Conservation (phyloP, 345 rosid genomes). For the Eucalyptus erythrocorys region DNA sequence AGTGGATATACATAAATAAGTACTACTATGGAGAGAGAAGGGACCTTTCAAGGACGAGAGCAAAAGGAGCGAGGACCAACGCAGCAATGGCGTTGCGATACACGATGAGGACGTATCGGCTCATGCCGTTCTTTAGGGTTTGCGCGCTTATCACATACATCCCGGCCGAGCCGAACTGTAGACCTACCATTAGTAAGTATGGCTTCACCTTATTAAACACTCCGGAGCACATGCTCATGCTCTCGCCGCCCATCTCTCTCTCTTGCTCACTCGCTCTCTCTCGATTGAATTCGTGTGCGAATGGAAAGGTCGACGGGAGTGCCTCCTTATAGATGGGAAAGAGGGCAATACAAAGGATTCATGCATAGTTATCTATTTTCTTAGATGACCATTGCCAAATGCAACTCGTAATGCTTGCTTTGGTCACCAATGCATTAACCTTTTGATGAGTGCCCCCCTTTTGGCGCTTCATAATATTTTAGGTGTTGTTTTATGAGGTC, state of each 20-base stretch:
- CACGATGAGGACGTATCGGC: slow-evolving; percentile 55
- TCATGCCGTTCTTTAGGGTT: slow-evolving; percentile 71
- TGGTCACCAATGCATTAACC: background rate
- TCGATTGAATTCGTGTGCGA: background rate
- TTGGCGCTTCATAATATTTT: background rate
- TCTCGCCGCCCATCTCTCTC: background rate
- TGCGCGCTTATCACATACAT: slow-evolving; percentile 44
- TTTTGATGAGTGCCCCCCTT: background rate
- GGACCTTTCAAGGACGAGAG: slow-evolving; percentile 64
- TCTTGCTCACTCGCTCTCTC: background rate
- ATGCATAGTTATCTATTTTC: background rate
- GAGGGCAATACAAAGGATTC: background rate
- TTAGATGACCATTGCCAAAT: background rate
- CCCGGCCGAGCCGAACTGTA: slow-evolving; percentile 70
- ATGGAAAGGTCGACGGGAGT: background rate
- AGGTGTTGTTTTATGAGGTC: background rate
- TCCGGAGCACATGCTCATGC: background rate
- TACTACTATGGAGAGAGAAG: background rate
- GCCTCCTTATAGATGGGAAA: background rate
- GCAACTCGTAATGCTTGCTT: background rate
- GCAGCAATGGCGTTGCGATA: slow-evolving; percentile 74
- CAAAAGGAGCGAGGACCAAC: slow-evolving; percentile 64
- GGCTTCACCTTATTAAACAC: slow-evolving; percentile 25
- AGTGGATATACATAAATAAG: background rate
- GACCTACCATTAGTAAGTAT: slow-evolving; percentile 51